Conservation (phyloP, 2,329 filamentous ascomycete genomes). For the Coniella lustricola region DNA sequence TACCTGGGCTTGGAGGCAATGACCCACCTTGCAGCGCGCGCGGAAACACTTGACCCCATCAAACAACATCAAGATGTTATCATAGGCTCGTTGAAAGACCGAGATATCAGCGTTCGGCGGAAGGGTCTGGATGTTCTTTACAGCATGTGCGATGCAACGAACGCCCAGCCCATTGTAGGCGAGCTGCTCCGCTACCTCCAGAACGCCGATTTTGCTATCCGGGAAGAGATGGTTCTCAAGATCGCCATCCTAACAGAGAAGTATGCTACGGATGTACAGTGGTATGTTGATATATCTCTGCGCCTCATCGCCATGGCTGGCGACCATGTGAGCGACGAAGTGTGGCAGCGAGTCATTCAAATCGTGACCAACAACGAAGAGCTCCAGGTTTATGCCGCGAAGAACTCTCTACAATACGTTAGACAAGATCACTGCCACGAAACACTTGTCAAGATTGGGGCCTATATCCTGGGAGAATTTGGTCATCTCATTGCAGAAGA, state of each 20-base stretch:
- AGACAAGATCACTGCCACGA: constrained; percentile 93
- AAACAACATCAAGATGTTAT: constrained; percentile 98
- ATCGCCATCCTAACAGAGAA: constrained; percentile 98
- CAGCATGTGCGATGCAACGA: constrained; percentile 98
- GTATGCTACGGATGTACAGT: constrained; percentile 96
- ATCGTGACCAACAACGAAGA: constrained; percentile 99
- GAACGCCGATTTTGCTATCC: constrained; percentile 93
- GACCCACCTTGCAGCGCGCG: constrained; percentile 91
- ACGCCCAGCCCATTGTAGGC: constrained; percentile 85
- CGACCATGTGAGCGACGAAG: constrained; percentile 97
- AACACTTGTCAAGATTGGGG: constrained; percentile 94
- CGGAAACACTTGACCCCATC: constrained; percentile 92
- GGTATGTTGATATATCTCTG: constrained; percentile 97
- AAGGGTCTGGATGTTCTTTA: constrained; percentile 95
- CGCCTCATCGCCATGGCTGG: constrained; percentile 93
- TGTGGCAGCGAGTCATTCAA: constrained; percentile 97
- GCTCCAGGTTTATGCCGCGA: constrained; percentile 90
- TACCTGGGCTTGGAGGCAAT: constrained; percentile 95
- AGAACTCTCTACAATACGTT: constrained; percentile 86
- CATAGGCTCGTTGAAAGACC: constrained; percentile 84
- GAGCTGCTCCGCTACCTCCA: constrained; percentile 93
- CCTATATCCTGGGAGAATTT: constrained; percentile 93
- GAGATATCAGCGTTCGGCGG: constrained; percentile 92
- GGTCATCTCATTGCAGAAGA: constrained; percentile 93
- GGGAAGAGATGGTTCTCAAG: constrained; percentile 98